phyloP scores from a whole-genome alignment of 441 rosid species.

The Raphanus hybrid region DNA sequence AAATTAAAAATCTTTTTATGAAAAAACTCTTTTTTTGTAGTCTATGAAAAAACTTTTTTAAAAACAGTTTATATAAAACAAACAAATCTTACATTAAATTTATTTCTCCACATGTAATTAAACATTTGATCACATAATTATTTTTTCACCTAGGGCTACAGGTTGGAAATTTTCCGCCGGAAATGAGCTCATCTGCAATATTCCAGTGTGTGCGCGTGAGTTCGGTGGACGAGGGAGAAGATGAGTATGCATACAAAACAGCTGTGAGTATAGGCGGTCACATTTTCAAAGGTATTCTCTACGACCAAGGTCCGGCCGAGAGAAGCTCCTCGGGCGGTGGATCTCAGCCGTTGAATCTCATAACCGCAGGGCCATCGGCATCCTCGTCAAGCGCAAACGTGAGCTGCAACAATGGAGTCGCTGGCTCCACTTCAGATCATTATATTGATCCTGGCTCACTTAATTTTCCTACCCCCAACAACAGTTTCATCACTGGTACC shows the following conservation, averaged over 20 bases:
- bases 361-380: slow-evolving; percentile 44
- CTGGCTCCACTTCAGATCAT: slow-evolving; percentile 43
- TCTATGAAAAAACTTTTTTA: too few species aligned
- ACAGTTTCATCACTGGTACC: slow-evolving; percentile 86
- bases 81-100: not conserved
- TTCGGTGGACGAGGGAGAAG: slow-evolving; percentile 65
- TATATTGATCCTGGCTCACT: slow-evolving; percentile 47
- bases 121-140: slow-evolving; percentile 2
- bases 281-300: slow-evolving; percentile 83
- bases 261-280: slow-evolving; percentile 90
- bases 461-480: slow-evolving; percentile 73
- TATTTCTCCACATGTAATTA: not conserved
- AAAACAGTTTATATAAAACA: not conserved
- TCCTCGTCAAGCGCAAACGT: slow-evolving; percentile 43
- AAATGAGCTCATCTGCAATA: slow-evolving; percentile 72
- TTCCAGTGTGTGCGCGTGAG: slow-evolving; percentile 77
- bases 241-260: slow-evolving; percentile 82
- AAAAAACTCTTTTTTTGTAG: not conserved
- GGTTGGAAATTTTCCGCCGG: slow-evolving; percentile 68
- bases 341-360: slow-evolving; percentile 42
- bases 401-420: slow-evolving; percentile 43
- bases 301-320: slow-evolving; percentile 68
- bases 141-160: slow-evolving; percentile 66
- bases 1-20: not conserved
- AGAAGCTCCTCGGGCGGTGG: slow-evolving; percentile 39